Evolutionary conservation across 345 rosid genomes (phyloP).

Genomic region (Sisymbrium irio): DNA sequence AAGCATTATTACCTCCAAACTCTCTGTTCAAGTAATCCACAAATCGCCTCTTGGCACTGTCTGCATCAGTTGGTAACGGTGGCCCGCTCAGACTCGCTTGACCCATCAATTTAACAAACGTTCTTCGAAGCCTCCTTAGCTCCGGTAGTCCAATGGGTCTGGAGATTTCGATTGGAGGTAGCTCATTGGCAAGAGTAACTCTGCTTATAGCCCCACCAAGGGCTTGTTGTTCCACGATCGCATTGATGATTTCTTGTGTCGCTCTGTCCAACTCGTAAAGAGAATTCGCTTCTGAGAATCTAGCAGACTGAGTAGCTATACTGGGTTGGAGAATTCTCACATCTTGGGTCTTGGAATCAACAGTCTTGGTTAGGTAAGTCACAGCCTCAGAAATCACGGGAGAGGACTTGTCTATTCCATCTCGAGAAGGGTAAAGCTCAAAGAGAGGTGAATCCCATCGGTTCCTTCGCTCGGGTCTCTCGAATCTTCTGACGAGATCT

Average conservation of each 20-base stretch:
- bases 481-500: conserved; percentile 81
- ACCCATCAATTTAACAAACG: conserved; percentile 80
- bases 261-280: conserved; percentile 84
- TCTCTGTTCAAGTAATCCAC: conserved; percentile 92
- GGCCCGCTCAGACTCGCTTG: conserved; percentile 88
- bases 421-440: conserved; percentile 59
- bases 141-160: conserved; percentile 86
- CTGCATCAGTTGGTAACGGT: conserved; percentile 83
- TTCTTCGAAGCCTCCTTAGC: conserved; percentile 76
- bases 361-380: conserved; percentile 70
- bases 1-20: conserved; percentile 45
- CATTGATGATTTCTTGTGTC: conserved; percentile 75
- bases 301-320: conserved; percentile 72
- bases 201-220: conserved; percentile 66
- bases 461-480: conserved; percentile 85
- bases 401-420: conserved; percentile 58
- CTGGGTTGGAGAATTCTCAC: conserved; percentile 87
- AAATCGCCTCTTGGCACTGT: conserved; percentile 88
- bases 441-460: conserved; percentile 98
- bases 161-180: conserved; percentile 54
- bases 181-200: conserved; percentile 54
- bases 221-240: conserved; percentile 75
- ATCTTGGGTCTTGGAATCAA: conserved; percentile 68
- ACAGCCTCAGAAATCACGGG: conserved; percentile 67
- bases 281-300: conserved; percentile 79